Percentiles rank a stretch among this genome's conserved stretches.
These are phyloP conservation scores for Paramarasmius palmivorus DNA, from an alignment of 1,284 basidiomycete genomes.

Conservation along the genomic window DNA sequence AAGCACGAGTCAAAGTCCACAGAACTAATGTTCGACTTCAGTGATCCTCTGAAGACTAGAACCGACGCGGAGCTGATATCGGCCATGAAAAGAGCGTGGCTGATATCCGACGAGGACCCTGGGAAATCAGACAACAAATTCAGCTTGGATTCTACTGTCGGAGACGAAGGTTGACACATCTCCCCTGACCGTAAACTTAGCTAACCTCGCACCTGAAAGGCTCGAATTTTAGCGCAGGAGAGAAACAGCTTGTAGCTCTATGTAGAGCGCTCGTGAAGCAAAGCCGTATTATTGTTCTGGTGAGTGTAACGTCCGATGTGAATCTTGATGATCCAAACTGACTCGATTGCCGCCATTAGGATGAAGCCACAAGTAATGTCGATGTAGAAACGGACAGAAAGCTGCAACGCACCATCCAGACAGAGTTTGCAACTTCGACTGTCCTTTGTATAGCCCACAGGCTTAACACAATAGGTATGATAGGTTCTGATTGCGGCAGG, in stretches of 20 bases:
- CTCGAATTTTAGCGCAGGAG: constrained; percentile 75
- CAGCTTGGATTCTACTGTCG: constrained; percentile 63
- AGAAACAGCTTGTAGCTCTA: constrained; percentile 76
- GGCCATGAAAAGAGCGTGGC: constrained; percentile 55
- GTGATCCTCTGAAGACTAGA: constrained; percentile 54
- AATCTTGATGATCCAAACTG: neutral
- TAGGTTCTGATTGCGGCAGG: neutral
- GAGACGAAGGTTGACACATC: constrained; percentile 55
- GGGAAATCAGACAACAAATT: constrained; percentile 61
- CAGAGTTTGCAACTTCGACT: constrained; percentile 63
- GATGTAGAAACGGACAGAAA: constrained; percentile 83
- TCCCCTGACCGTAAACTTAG: neutral
- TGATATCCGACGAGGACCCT: constrained; percentile 46
- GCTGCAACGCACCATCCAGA: constrained; percentile 73
- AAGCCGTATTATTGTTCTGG: constrained; percentile 72
- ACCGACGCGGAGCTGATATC: constrained; percentile 51
- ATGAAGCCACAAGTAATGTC: constrained; percentile 81
- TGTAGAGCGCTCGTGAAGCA: constrained; percentile 73
- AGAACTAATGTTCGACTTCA: constrained; percentile 21
- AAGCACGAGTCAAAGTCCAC: neutral
- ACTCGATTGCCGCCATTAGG: constrained; percentile 38
- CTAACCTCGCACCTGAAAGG: constrained; percentile 33
- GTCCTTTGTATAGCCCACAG: constrained; percentile 62
- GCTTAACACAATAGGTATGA: constrained; percentile 70
- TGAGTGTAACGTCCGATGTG: constrained; percentile 28